Conservation (phyloP, 2,329 filamentous ascomycete species). For the Aspergillus aculeatus region DNA sequence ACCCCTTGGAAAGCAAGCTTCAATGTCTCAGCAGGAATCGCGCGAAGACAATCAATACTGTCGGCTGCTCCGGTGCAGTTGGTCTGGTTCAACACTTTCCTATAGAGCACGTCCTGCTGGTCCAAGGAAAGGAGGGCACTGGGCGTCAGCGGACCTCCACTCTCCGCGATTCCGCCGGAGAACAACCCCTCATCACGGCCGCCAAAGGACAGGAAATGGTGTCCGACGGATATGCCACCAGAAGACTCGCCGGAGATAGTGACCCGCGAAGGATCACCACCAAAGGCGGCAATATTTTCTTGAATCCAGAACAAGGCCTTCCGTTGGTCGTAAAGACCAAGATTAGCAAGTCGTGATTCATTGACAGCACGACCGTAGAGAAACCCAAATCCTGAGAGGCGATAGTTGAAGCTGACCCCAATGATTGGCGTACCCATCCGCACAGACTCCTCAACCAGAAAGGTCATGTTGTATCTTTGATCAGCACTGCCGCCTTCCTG, state of each 20-base stretch:
- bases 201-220: conserved; percentile 21
- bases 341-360: conserved; percentile 26
- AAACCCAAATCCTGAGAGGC: conserved; percentile 52
- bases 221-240: conserved; percentile 19
- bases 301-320: conserved; percentile 15
- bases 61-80: conserved; percentile 6
- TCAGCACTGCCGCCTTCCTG: conserved; percentile 37
- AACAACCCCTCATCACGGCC: conserved; percentile 25
- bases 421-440: conserved; percentile 51
- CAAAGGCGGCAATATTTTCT: conserved; percentile 20
- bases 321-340: conserved; percentile 38
- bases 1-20: conserved; percentile 6
- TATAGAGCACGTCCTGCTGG: conserved; percentile 9
- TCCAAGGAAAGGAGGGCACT: background rate
- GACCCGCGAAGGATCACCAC: conserved; percentile 13
- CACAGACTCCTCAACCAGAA: conserved; percentile 54
- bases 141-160: conserved; percentile 10
- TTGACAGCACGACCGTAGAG: conserved; percentile 38
- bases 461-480: conserved; percentile 56
- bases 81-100: conserved; percentile 8
- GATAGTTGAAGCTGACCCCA: conserved; percentile 53
- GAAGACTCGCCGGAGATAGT: conserved; percentile 20
- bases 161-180: conserved; percentile 21
- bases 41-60: conserved; percentile 12
- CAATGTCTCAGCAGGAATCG: background rate